Percentiles rank a stretch among this genome's conserved stretches.
phyloP scores from a whole-genome alignment of 1,139 yeast species.

The Meyerozyma smithsonii region DNA sequence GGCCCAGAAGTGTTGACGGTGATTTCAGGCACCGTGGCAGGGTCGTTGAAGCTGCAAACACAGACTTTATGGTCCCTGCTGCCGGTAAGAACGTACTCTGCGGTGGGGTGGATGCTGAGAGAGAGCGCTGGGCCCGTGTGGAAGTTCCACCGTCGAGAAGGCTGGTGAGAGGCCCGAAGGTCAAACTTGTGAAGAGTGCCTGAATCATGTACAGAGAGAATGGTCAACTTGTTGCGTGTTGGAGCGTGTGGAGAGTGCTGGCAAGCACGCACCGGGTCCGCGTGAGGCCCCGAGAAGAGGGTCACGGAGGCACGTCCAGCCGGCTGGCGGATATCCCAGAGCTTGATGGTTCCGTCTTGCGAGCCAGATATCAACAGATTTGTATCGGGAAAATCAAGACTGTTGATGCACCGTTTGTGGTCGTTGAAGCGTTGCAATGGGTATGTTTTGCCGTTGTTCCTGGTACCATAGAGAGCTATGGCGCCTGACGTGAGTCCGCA shows the following conservation, averaged over 20 bases:
- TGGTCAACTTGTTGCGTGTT: conserved; percentile 28
- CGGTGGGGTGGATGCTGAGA: conserved; percentile 81
- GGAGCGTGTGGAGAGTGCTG: conserved; percentile 52
- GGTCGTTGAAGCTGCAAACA: conserved; percentile 61
- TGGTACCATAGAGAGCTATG: conserved; percentile 29
- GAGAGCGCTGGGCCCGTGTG: conserved; percentile 91
- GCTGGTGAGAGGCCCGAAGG: conserved; percentile 44
- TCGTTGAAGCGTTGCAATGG: conserved; percentile 50
- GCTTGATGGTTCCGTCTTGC: conserved; percentile 81
- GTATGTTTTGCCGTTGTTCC: conserved; percentile 34
- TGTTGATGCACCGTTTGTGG: conserved; percentile 77
- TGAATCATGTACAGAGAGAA: conserved; percentile 73
- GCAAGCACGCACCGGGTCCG: conserved; percentile 63
- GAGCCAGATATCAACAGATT: conserved; percentile 74
- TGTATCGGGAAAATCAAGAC: conserved; percentile 64
- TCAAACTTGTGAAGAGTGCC: conserved; percentile 89
- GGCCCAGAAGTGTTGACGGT: conserved; percentile 76
- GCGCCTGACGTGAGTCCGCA: conserved; percentile 41
- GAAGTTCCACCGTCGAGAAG: conserved; percentile 76
- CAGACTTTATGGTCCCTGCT: conserved; percentile 87
- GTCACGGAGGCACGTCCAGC: conserved; percentile 40
- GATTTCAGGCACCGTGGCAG: conserved; percentile 53
- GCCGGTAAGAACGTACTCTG: conserved; percentile 82
- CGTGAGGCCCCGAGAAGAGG: conserved; percentile 42
- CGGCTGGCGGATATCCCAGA: conserved; percentile 79